A percentile compares a stretch with the other conserved stretches of the same genome.
phyloP scores from a whole-genome alignment of 257 asterid genomes.

The Solanum ahanhuiri region DNA sequence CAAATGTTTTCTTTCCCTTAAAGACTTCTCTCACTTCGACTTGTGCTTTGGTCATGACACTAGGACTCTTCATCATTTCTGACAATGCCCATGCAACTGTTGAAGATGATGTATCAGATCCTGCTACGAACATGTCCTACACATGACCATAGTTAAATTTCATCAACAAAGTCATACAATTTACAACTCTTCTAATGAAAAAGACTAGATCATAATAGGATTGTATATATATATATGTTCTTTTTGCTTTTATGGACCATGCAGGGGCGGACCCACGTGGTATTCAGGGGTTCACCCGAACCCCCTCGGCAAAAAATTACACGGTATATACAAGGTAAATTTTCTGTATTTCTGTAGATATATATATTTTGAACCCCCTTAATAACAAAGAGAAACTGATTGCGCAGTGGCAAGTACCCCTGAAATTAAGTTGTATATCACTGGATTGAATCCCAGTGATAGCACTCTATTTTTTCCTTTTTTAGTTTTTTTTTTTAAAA shows the following conservation, averaged over 20 bases:
- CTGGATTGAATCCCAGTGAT: too few relatives aligned
- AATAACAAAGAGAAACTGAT: too few relatives aligned
- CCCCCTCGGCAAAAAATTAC: too few relatives aligned
- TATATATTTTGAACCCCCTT: too few relatives aligned
- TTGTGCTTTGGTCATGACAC: neutral
- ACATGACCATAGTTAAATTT: neutral
- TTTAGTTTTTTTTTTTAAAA: too few relatives aligned
- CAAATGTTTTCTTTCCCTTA: neutral
- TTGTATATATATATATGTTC: neutral
- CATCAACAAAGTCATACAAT: neutral
- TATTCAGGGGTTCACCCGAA: too few relatives aligned
- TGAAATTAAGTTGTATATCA: too few relatives aligned
- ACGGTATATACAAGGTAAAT: too few relatives aligned
- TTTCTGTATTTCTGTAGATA: too few relatives aligned
- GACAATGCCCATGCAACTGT: conserved; percentile 3
- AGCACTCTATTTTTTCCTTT: too few relatives aligned
- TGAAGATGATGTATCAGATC: conserved; percentile 4
- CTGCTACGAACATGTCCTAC: conserved; percentile 6
- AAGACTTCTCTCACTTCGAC: neutral
- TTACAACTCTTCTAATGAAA: neutral
- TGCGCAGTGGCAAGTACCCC: too few relatives aligned
- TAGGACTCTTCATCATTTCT: neutral
- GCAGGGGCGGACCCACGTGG: too few relatives aligned
- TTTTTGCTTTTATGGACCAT: neutral
- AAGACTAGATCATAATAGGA: neutral